A percentile compares a stretch with the other conserved stretches of the same genome.
Conservation (phyloP, 257 asterid genomes). For the Solanum lycopersicoides region DNA sequence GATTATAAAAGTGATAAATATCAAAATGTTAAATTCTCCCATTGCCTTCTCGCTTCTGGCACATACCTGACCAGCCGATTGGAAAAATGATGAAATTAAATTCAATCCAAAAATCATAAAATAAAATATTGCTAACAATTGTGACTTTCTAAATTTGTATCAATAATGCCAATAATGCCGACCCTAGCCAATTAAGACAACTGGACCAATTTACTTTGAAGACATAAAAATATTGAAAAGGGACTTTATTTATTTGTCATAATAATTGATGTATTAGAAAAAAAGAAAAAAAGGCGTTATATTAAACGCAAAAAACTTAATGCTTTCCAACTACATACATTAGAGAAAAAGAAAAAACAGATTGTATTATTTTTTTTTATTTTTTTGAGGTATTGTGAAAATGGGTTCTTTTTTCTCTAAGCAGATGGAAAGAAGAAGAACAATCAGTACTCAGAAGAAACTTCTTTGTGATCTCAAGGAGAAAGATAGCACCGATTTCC, state of each 20-base stretch:
- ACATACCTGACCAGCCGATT: not conserved
- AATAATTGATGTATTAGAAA: not conserved
- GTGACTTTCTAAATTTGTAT: not conserved
- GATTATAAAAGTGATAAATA: too few species aligned
- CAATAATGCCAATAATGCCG: not conserved
- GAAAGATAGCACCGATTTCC: slow-evolving; percentile 32
- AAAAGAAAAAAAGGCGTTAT: not conserved
- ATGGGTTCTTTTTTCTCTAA: slow-evolving; percentile 68
- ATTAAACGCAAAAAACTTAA: not conserved
- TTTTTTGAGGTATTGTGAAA: not conserved
- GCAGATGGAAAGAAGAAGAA: slow-evolving; percentile 47
- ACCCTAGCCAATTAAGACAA: not conserved
- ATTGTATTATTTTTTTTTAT: not conserved
- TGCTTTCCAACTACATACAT: not conserved
- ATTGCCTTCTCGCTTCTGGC: not conserved
- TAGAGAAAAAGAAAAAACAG: not conserved
- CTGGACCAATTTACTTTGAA: not conserved
- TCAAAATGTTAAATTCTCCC: not conserved
- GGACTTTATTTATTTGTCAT: not conserved
- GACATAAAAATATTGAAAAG: not conserved
- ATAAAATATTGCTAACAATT: not conserved
- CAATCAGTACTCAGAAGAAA: slow-evolving; percentile 46
- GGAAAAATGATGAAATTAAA: not conserved
- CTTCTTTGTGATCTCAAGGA: slow-evolving; percentile 35
- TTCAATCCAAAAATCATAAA: not conserved